These are phyloP conservation scores for Entophlyctis luteolus DNA, from an alignment of 192 early-diverging fungal genomes.

Conservation along the genomic window DNA sequence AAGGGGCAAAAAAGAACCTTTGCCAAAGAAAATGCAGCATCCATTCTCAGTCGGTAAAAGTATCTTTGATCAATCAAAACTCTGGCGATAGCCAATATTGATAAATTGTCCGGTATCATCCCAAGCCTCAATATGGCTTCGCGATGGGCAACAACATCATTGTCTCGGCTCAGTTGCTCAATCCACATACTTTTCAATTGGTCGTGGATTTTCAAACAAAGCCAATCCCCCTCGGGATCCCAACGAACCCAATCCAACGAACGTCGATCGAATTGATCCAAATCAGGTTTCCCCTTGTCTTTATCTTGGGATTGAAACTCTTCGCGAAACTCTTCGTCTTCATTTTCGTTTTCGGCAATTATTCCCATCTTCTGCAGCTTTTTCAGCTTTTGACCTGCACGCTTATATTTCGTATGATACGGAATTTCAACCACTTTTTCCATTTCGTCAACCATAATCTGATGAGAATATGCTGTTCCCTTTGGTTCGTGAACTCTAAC, in stretches of 20 bases:
- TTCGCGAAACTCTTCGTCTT: slow-evolving; percentile 11
- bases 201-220: slow-evolving; percentile 77
- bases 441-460: slow-evolving; percentile 67
- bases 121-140: slow-evolving; percentile 68
- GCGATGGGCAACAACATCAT: slow-evolving; percentile 87
- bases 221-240: slow-evolving; percentile 93
- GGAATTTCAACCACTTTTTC: slow-evolving; percentile 80
- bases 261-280: slow-evolving; percentile 34
- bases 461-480: slow-evolving; percentile 53
- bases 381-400: slow-evolving; percentile 61
- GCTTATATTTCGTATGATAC: slow-evolving; percentile 98
- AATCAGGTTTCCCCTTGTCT: slow-evolving; percentile 59
- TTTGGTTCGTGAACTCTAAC: slow-evolving; percentile 56
- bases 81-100: slow-evolving; percentile 61
- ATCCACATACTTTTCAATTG: slow-evolving; percentile 96
- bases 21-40: slow-evolving; percentile 36
- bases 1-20: slow-evolving; percentile 6
- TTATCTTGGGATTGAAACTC: slow-evolving; percentile 41
- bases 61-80: slow-evolving; percentile 72
- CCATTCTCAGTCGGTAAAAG: slow-evolving; percentile 73
- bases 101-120: slow-evolving; percentile 52
- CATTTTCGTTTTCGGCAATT: slow-evolving; percentile 28
- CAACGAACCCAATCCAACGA: slow-evolving; percentile 96
- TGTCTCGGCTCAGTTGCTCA: slow-evolving; percentile 81
- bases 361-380: slow-evolving; percentile 46